Percentiles rank a stretch among this genome's conserved stretches.
phyloP scores from a whole-genome alignment of 1,139 yeast species.

The Fermentozyma sake region DNA sequence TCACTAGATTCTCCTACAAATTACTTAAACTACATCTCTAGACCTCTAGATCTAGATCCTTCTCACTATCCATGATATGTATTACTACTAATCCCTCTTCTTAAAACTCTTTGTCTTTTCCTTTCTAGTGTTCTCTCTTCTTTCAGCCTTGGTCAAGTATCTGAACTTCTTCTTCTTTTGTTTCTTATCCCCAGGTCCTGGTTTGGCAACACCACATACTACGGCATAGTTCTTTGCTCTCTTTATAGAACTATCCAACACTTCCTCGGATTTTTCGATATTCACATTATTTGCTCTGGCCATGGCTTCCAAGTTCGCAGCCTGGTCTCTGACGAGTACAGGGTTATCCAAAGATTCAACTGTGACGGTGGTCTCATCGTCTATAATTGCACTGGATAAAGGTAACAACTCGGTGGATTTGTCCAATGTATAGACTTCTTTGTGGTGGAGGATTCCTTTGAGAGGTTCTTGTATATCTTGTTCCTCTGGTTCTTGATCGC shows the following conservation, averaged over 20 bases:
- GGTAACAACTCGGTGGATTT: slow-evolving; percentile 27
- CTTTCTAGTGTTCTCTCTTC: slow-evolving; percentile 64
- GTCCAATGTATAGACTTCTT: slow-evolving; percentile 44
- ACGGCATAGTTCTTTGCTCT: slow-evolving; percentile 74
- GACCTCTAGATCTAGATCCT: too few relatives aligned
- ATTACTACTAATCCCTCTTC: too few relatives aligned
- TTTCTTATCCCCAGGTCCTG: slow-evolving; percentile 16
- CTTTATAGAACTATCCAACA: slow-evolving; percentile 59
- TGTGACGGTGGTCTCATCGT: slow-evolving; percentile 58
- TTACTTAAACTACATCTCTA: too few relatives aligned
- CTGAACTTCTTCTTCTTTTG: slow-evolving; percentile 77
- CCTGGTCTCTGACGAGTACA: slow-evolving; percentile 25
- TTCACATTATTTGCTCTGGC: slow-evolving; percentile 65
- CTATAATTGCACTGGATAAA: slow-evolving; percentile 44
- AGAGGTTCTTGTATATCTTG: slow-evolving; percentile 9
- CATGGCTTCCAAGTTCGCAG: slow-evolving; percentile 42
- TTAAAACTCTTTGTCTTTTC: slow-evolving; percentile 34
- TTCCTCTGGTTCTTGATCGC: slow-evolving; percentile 8
- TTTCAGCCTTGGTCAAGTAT: slow-evolving; percentile 74
- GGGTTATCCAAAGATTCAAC: slow-evolving; percentile 55
- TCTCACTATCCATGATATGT: slow-evolving; percentile 1
- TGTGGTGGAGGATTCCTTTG: slow-evolving; percentile 39
- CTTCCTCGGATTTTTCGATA: slow-evolving; percentile 53
- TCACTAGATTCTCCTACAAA: too few relatives aligned
- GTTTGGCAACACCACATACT: slow-evolving; percentile 49